Percentiles rank a stretch among this genome's conserved stretches.
Conservation (phyloP, 2,329 filamentous ascomycete species). For the Mollisia scopiformis region DNA sequence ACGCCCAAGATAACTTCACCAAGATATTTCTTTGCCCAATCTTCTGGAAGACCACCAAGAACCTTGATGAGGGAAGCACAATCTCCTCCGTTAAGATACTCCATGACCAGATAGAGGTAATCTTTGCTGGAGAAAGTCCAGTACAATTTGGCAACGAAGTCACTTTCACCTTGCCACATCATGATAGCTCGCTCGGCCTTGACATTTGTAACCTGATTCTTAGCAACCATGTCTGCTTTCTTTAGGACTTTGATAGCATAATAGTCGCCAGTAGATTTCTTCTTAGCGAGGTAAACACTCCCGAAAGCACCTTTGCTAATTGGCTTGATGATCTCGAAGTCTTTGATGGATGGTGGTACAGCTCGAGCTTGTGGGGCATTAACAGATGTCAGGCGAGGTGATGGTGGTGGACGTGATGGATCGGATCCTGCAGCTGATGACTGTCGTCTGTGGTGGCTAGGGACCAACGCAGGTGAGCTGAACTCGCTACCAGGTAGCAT, state of each 20-base stretch:
- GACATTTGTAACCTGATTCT: conserved; percentile 98
- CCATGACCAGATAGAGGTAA: conserved; percentile 98
- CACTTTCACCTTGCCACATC: conserved; percentile 99
- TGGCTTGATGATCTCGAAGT: conserved; percentile 99
- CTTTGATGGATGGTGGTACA: conserved; percentile 94
- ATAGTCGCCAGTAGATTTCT: conserved; percentile 97
- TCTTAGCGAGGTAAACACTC: conserved; percentile 96
- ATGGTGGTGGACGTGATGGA: conserved; percentile 69
- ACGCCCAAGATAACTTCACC: conserved; percentile 97
- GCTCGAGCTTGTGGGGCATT: conserved; percentile 83
- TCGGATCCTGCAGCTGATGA: conserved; percentile 86
- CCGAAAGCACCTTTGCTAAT: conserved; percentile 99
- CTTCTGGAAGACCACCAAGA: conserved; percentile 87
- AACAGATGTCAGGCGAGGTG: conserved; percentile 78
- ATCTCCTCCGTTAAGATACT: conserved; percentile 96
- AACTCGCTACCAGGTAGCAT: conserved; percentile 84
- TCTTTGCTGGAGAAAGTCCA: conserved; percentile 99
- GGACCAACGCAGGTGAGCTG: conserved; percentile 69
- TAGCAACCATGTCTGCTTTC: conserved; percentile 99
- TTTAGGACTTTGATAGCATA: conserved; percentile 98
- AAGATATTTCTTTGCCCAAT: conserved; percentile 98
- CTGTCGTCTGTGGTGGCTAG: conserved; percentile 79
- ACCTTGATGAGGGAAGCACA: conserved; percentile 97
- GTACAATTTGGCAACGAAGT: conserved; percentile 98
- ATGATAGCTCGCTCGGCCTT: conserved; percentile 98